Evolutionary conservation across 495 filamentous ascomycete genomes (phyloP), one percentile per base, ranked within the genome.

Genomic region (Wilcoxina mikolae): DNA sequence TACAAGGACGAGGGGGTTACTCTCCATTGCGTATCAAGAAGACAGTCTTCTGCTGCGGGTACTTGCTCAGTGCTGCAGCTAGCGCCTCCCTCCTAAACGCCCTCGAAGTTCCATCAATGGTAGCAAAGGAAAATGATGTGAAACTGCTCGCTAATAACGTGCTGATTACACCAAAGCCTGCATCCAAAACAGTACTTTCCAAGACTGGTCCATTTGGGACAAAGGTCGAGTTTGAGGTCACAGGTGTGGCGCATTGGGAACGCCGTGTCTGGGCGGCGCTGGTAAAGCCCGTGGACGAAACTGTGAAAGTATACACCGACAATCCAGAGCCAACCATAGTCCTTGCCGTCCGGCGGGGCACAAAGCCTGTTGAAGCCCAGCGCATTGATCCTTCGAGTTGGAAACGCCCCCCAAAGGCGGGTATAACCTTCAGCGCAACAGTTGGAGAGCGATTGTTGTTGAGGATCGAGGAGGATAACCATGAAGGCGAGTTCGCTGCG

Each of bases 11-110:
- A 39, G 41, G 57, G 29, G n/a, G n/a, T n/a, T 56, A 58, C 56
- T 27, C 46, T 22, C 74, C 73, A 60, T 64, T 88, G 42, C 70
- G 77, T 49, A 87, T 98, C 66, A 88, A 82, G 67, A 86, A 86
- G 56, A 84, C 80, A 11, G 80, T 95, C 46, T 86, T 90, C 71
- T 96, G 85, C 72, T 95, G 90, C n/a, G 89, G 86, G 35, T 96
- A 96, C 69, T 73, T 95, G 58, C 80, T 98, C 64, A 74, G 76
- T 23, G 71, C 76, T 42, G 64, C 75, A 26, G 83, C 86, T 61
- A 82, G 83, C 3, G 75, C 81, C 55, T 76, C 75, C 43, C 70
- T 98, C 18, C 76, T 86, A 44, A 72, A 74, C 2, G 76, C 88
- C 47, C 70, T 83, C 38, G 72, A 84, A 42, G 70, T 78, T 17